Evolutionary conservation across 495 filamentous ascomycete genomes (phyloP).

Genomic region (Hypoxylon subgilvum): DNA sequence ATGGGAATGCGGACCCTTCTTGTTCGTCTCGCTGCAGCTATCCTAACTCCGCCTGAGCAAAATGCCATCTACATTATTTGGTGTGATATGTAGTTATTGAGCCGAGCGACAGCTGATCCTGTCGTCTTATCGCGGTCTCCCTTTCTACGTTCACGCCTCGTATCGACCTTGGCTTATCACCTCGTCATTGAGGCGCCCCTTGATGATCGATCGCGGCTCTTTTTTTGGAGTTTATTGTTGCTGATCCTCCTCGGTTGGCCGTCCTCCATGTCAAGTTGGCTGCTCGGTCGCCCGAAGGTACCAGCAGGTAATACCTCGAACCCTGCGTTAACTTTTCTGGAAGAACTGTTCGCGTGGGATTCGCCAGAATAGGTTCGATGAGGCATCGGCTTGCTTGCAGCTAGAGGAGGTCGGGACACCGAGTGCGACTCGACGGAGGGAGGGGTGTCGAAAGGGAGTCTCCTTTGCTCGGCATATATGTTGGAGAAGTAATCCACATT

Average conservation of each 20-base stretch:
- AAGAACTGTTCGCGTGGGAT: conserved; percentile 51
- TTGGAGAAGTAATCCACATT: conserved; percentile 17
- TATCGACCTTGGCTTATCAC: conserved; percentile 23
- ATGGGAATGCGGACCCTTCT: conserved; percentile 19
- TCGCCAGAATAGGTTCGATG: conserved; percentile 47
- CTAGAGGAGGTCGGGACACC: conserved; percentile 31
- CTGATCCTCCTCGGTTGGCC: conserved; percentile 14
- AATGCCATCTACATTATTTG: conserved; percentile 30
- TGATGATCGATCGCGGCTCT: conserved; percentile 23
- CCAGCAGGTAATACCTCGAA: conserved; percentile 67
- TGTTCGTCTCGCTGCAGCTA: conserved; percentile 12
- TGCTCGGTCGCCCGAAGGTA: conserved; percentile 46
- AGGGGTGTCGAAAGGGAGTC: conserved; percentile 27
- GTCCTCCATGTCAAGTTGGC: conserved; percentile 24
- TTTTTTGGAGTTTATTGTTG: conserved; percentile 26
- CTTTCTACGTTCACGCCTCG: conserved; percentile 13
- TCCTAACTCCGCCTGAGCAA: conserved; percentile 32
- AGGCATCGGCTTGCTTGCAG: conserved; percentile 35
- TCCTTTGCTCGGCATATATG: conserved; percentile 24
- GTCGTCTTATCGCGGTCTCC: conserved; percentile 7
- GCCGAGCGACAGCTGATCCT: conserved; percentile 8
- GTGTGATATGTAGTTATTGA: conserved; percentile 3
- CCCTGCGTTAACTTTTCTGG: conserved; percentile 65
- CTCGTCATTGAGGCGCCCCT: conserved; percentile 9
- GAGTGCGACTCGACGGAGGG: conserved; percentile 8